These are phyloP conservation scores for Exsudoporus frostii DNA, from an alignment of 768 basidiomycete genomes.

Conservation along the genomic window DNA sequence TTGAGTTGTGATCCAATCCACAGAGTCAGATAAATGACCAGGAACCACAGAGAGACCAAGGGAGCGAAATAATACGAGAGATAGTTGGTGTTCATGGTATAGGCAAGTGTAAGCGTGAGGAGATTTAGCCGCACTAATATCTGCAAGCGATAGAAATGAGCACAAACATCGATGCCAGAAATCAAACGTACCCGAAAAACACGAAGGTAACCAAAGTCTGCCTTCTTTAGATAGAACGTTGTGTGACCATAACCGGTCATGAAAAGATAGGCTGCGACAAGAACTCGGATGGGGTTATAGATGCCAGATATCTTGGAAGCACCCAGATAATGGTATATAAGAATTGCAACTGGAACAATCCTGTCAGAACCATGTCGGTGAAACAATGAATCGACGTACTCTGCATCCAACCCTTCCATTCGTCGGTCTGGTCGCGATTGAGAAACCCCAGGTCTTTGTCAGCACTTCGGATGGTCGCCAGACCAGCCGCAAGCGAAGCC, in stretches of 20 bases:
- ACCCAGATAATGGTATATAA: slow-evolving; percentile 90
- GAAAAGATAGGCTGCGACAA: slow-evolving; percentile 88
- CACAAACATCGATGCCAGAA: not conserved
- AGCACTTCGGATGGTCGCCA: slow-evolving; percentile 61
- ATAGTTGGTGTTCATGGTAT: slow-evolving; percentile 91
- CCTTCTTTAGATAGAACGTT: slow-evolving; percentile 85
- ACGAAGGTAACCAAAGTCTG: slow-evolving; percentile 77
- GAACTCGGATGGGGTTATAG: slow-evolving; percentile 85
- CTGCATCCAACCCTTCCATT: slow-evolving; percentile 99
- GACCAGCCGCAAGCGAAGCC: slow-evolving; percentile 51
- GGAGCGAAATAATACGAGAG: slow-evolving; percentile 90
- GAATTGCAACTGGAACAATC: slow-evolving; percentile 61
- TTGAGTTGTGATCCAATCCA: slow-evolving; percentile 69
- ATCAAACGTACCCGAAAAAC: slow-evolving; percentile 56
- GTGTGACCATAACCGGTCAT: slow-evolving; percentile 94
- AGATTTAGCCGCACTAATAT: slow-evolving; percentile 82
- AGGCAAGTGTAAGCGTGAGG: slow-evolving; percentile 76
- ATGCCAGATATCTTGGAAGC: slow-evolving; percentile 92
- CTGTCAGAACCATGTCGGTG: not conserved
- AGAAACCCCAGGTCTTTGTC: slow-evolving; percentile 87
- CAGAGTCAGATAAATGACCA: slow-evolving; percentile 83
- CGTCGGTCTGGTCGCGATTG: slow-evolving; percentile 90
- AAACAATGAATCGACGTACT: slow-evolving; percentile 42
- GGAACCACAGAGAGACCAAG: slow-evolving; percentile 86
- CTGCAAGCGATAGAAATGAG: slow-evolving; percentile 30